Conservation (phyloP, 2,329 filamentous ascomycete species). For the Pseudogymnoascus sp. region DNA sequence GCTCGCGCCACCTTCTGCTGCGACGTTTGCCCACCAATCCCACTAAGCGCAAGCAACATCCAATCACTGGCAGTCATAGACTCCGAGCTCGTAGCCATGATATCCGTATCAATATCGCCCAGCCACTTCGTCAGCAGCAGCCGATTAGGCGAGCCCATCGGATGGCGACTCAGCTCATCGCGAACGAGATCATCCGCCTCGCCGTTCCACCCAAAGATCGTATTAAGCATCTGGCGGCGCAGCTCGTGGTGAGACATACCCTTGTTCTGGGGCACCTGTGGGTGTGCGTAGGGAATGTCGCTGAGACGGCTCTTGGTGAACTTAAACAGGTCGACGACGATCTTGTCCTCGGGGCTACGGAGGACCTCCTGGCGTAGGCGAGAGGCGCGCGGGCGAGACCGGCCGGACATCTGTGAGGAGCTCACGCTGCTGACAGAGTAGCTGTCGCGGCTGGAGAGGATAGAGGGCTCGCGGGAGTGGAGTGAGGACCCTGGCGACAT, state of each 20-base stretch:
- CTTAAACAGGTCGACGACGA: conserved; percentile 74
- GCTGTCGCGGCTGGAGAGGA: conserved; percentile 38
- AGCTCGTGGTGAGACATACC: conserved; percentile 71
- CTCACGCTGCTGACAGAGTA: conserved; percentile 49
- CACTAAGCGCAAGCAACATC: conserved; percentile 90
- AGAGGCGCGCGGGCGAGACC: conserved; percentile 48
- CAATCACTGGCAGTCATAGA: conserved; percentile 92
- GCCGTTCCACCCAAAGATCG: conserved; percentile 91
- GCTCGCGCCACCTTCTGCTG: conserved; percentile 86
- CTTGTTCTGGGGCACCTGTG: conserved; percentile 48
- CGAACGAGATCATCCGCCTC: conserved; percentile 74
- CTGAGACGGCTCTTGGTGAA: conserved; percentile 73
- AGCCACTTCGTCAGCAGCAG: conserved; percentile 91
- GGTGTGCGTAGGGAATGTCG: conserved; percentile 74
- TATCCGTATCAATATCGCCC: conserved; percentile 73
- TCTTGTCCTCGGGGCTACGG: conserved; percentile 67
- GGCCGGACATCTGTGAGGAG: conserved; percentile 36
- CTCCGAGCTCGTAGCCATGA: conserved; percentile 71
- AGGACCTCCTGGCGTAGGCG: conserved; percentile 73
- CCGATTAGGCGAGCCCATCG: conserved; percentile 64
- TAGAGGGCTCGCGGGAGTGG: conserved; percentile 28
- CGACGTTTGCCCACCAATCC: conserved; percentile 69
- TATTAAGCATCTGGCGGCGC: conserved; percentile 80
- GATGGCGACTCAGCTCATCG: conserved; percentile 75
- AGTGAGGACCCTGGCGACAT: conserved; percentile 60